Percentiles rank a stretch among this genome's conserved stretches.
Evolutionary conservation across 345 rosid species (phyloP).

Genomic region (Syzygium aromaticum): DNA sequence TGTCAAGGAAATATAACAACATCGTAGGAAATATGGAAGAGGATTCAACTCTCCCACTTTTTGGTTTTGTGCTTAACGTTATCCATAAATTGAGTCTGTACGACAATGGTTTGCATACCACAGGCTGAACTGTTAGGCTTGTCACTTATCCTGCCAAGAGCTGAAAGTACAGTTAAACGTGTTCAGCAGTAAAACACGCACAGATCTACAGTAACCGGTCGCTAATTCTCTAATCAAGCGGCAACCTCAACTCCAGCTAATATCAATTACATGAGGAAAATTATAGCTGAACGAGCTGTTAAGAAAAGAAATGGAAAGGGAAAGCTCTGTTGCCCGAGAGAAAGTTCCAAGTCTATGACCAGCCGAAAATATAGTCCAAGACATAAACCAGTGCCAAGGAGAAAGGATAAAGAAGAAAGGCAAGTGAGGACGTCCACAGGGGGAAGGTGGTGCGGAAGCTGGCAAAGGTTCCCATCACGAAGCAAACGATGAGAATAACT

Average conservation of each 20-base stretch:
- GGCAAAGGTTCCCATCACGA: conserved; percentile 72
- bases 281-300: neutral
- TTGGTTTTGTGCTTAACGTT: neutral
- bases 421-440: conserved; percentile 72
- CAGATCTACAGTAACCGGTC: neutral
- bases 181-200: neutral
- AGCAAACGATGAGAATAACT: conserved; percentile 70
- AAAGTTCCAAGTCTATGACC: conserved; percentile 51
- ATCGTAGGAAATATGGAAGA: neutral
- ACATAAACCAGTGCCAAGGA: conserved; percentile 82
- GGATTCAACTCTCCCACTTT: neutral
- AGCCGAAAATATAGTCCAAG: conserved; percentile 71
- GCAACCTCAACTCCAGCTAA: neutral
- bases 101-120: neutral
- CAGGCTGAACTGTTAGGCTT: neutral
- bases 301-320: neutral
- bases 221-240: neutral
- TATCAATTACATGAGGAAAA: neutral
- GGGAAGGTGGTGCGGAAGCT: conserved; percentile 92
- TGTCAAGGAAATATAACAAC: neutral
- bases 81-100: neutral
- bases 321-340: neutral
- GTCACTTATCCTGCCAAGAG: neutral
- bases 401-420: conserved; percentile 70
- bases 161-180: neutral